Base-by-base conservation (phyloP, 208 protist genomes). In the Leishmania braziliensis region DNA sequence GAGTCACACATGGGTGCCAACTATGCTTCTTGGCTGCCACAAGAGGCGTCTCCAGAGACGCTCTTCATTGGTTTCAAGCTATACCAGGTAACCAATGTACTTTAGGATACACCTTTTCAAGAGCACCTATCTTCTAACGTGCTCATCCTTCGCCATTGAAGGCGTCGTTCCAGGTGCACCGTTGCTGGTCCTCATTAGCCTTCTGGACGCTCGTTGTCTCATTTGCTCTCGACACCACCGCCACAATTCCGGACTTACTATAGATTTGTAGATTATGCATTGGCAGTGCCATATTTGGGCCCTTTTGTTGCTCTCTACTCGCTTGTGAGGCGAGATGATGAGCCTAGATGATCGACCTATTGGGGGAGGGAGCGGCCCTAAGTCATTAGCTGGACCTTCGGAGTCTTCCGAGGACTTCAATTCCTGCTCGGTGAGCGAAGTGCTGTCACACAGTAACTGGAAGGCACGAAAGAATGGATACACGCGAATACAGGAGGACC, bases 391-490 rank as follows among this genome's bases (percentile, higher is more conserved):
- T 23, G 72, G 50, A 68, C 51, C 86, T 16, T 23, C 72, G 0
- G 50, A 43, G 48, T 8, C 63, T 10, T 63, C 88, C 16, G 90
- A 96, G 20, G 86, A 94, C 79, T 96, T 96, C 66, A 87, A 78
- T 33, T 79, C 73, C 10, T 82, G 90, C 3, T 65, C 86, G 10
- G 58, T 96, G 10, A 83, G 90, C 23, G 73, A 91, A 53, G 77
- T 95, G 29, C 78, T 98, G 3, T 33, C 43, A 1, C 88, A 95
- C 80, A 84, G 71, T 66, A 94, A 93, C 82, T 98, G 95, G 93
- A 96, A 95, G 74, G 95, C 91, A 0, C 84, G 95, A 0, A 93
- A 92, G 53, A 80, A 87, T 39, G 95, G 89, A 0, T 96, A 90
- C 72, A 89, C 93, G n/a, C 79, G 77, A 18, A 71, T 96, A 5